Base-by-base conservation (phyloP, 176 grass and related monocot species). In the Bonia amplexicaulis region DNA sequence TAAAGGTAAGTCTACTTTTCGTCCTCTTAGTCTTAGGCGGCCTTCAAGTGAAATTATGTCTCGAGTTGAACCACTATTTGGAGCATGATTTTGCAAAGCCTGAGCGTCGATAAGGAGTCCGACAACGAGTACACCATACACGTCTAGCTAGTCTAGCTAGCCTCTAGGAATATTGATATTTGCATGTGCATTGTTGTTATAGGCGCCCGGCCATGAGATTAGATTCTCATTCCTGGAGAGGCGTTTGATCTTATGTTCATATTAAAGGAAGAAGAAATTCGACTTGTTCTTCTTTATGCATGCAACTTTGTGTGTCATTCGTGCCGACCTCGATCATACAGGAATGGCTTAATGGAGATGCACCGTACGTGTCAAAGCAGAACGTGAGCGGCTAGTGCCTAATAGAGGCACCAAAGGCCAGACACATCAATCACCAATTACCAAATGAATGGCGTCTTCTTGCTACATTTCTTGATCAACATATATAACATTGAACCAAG, bases 61-160 rank as follows among this genome's bases (percentile, higher is more conserved):
- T n/a, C n/a, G n/a, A n/a, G n/a, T n/a, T n/a, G n/a, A n/a, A n/a
- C n/a, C n/a, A n/a, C n/a, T n/a, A n/a, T n/a, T n/a, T n/a, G n/a
- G n/a, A n/a, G n/a, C n/a, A n/a, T n/a, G n/a, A n/a, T n/a, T n/a
- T n/a, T n/a, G 58, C 91, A 92, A 53, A 91, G 78, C 45, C 77
- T 99, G 14, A 92, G 66, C 81, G 90, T 99, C 2, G 66, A 85
- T 61, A 79, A 44, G 72, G 85, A 83, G 14, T 88, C 92, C 26
- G 57, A 87, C 55, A 67, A 20, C 72, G 78, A 55, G n/a, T 80
- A 65, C 85, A 86, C 74, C 72, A 90, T 95, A 76, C 83, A 86
- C 33, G 85, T 96, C 57, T 88, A 42, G n/a, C n/a, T n/a, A n/a
- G n/a, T n/a, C 57, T 88, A 42, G 31, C 19, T 16, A 51, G 41